These are phyloP conservation scores for Pseudoscleropodium purum DNA, from an alignment of 225 moss, liverwort and hornwort species.

Conservation along the genomic window DNA sequence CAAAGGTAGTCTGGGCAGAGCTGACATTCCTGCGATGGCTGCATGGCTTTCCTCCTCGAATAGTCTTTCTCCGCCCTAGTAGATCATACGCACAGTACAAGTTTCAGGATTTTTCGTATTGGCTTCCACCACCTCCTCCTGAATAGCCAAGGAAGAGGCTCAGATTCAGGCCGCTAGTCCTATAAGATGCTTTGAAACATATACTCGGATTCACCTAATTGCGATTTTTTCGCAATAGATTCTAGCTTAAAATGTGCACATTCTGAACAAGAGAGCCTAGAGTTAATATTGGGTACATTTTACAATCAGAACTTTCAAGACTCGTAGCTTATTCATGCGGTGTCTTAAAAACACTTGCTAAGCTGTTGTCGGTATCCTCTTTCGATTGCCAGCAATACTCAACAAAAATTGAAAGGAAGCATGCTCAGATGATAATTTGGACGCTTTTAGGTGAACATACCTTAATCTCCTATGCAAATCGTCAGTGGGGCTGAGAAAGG, in stretches of 20 bases:
- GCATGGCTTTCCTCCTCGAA: constrained; percentile 22
- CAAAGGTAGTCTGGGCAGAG: constrained; percentile 20
- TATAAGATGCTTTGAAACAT: neutral
- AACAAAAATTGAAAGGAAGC: neutral
- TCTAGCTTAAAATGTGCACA: neutral
- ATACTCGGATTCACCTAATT: neutral
- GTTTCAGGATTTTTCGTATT: constrained; percentile 18
- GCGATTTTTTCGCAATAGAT: neutral
- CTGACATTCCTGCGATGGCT: constrained; percentile 34
- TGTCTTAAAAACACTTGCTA: neutral
- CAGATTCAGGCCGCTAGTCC: neutral
- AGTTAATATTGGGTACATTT: neutral
- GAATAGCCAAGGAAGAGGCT: neutral
- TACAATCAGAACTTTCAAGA: neutral
- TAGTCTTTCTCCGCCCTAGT: constrained; percentile 27
- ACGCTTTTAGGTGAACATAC: neutral
- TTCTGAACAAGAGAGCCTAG: neutral
- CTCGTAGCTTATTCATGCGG: neutral
- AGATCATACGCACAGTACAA: constrained; percentile 8
- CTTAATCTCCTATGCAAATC: neutral
- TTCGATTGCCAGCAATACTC: neutral
- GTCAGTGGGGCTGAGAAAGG: neutral
- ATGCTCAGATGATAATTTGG: neutral
- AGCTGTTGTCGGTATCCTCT: neutral
- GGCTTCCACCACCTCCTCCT: constrained; percentile 17